Evolutionary conservation across 2,329 filamentous ascomycete genomes (phyloP), one percentile per base, ranked within the genome.

Genomic region (Penicillium sp.): DNA sequence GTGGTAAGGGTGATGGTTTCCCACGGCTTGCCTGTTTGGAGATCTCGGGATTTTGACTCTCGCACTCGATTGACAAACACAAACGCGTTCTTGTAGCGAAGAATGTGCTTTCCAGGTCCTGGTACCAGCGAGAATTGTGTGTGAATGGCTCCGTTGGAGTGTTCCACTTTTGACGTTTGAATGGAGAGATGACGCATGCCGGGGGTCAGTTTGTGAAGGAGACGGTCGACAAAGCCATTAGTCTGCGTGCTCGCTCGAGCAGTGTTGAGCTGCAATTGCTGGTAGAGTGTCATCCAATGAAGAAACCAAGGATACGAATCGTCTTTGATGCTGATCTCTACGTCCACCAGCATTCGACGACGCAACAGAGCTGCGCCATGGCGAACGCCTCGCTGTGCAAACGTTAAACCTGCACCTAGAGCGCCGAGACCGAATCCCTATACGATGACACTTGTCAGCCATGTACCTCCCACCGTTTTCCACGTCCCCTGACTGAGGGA

Each of bases 261-360:
- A 72, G 75, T 50, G 81, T 56, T 60, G 34, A 85, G 52, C 76
- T 87, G 58, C 62, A 74, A 63, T 46, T 83, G 78, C 44, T 90
- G 88, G 55, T 89, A 88, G 47, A 88, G 80, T 5, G 90, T 90
- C 67, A 98, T 86, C 90, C 93, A 98, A 55, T 90, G 85, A 8
- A 98, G 78, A 37, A 98, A 83, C 91, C 90, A 97, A 36, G 84
- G 84, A 66, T 97, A 98, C 1, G 91, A 90, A 39, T 89, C 83
- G 71, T 98, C 93, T 61, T 91, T 88, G 65, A 89, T 87, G 68
- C 88, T 91, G 69, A 98, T 95, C 70, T 98, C 93, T 61, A 98
- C 83, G 62, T 96, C 90, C 60, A 97, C 88, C 28, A 98, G 83
- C 72, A 98, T 82, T 42, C 91, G 88, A 45, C 86, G 84, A 43